These are phyloP conservation scores for Neurospora sp. DNA, from an alignment of 2,329 filamentous ascomycete species.

Conservation along the genomic window DNA sequence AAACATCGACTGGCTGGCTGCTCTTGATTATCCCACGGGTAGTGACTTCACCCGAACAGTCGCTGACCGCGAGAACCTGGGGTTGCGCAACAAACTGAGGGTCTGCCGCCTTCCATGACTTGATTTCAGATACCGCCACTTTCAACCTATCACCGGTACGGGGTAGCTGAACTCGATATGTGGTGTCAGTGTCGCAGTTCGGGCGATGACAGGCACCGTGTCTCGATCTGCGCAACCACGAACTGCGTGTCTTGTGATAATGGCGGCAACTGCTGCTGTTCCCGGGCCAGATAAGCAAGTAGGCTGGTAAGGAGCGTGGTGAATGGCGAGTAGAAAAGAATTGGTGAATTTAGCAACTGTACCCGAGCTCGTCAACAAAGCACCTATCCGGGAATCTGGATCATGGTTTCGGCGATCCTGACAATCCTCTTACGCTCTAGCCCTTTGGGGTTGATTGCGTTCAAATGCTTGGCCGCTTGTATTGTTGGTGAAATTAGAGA, in stretches of 20 bases:
- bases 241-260: slow-evolving; percentile 5
- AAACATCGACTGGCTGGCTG: neutral
- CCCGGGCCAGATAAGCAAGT: neutral
- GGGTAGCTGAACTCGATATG: slow-evolving; percentile 1
- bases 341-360: neutral
- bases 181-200: slow-evolving; percentile 10
- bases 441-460: neutral
- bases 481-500: neutral
- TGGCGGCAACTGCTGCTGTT: neutral
- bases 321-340: neutral
- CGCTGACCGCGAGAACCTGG: neutral
- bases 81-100: neutral
- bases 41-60: neutral
- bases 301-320: neutral
- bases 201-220: slow-evolving; percentile 15
- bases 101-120: neutral
- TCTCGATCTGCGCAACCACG: slow-evolving; percentile 14
- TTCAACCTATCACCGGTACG: neutral
- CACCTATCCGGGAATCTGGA: neutral
- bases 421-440: neutral
- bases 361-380: neutral
- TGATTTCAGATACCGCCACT: neutral
- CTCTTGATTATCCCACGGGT: neutral
- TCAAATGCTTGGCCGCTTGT: neutral
- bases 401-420: neutral